phyloP scores from a whole-genome alignment of 345 rosid genomes.

The Sisymbrium irio region DNA sequence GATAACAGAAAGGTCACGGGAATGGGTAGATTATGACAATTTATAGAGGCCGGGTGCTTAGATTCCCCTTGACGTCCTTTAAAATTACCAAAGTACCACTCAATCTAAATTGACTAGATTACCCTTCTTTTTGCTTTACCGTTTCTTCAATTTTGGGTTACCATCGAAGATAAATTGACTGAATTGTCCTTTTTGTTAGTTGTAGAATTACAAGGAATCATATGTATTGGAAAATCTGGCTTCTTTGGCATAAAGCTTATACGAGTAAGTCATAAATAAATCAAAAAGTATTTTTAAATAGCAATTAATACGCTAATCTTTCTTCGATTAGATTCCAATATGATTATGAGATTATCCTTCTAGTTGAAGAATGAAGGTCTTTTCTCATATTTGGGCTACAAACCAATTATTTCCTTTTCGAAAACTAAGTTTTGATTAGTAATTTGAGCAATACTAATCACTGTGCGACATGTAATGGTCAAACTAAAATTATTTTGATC shows the following conservation, averaged over 20 bases:
- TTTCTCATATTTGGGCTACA: not conserved
- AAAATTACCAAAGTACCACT: conserved; percentile 30
- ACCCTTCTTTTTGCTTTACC: conserved; percentile 29
- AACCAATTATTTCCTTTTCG: not conserved
- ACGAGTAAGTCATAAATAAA: not conserved
- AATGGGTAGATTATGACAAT: conserved; percentile 10
- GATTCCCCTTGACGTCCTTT: not conserved
- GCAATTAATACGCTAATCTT: not conserved
- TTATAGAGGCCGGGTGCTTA: conserved; percentile 27
- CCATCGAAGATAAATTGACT: not conserved
- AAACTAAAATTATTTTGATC: not conserved
- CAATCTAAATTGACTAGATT: not conserved
- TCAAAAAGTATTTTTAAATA: not conserved
- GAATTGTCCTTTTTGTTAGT: not conserved
- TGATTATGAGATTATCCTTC: not conserved
- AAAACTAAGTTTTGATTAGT: not conserved
- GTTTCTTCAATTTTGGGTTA: conserved; percentile 24
- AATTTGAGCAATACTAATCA: not conserved
- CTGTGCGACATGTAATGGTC: not conserved
- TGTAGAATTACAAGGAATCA: not conserved
- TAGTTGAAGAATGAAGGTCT: not conserved
- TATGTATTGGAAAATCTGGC: not conserved
- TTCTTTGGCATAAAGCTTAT: not conserved
- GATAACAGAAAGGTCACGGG: not conserved
- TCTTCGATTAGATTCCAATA: not conserved